Evolutionary conservation across 2,329 filamentous ascomycete genomes (phyloP).

Genomic region (Tolypocladium guangdongense): DNA sequence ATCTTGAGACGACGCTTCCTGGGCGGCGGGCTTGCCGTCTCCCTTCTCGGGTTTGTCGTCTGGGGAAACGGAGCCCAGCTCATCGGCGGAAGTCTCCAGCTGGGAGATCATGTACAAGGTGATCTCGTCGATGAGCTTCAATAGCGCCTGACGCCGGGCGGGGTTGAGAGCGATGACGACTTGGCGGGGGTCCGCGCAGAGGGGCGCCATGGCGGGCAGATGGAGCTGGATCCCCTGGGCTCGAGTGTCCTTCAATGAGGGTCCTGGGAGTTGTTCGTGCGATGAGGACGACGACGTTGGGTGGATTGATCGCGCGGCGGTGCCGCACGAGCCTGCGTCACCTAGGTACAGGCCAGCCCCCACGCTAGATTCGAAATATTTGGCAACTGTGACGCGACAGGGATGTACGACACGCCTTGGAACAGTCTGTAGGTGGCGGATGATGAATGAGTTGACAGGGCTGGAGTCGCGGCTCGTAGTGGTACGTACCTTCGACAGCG

Average conservation of each 20-base stretch:
- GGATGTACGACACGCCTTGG: not conserved
- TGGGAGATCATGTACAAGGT: slow-evolving; percentile 42
- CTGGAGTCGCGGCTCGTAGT: not conserved
- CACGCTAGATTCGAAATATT: not conserved
- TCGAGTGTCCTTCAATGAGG: too few relatives aligned
- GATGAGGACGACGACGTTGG: not conserved
- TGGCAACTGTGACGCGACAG: not conserved
- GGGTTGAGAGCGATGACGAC: slow-evolving; percentile 43
- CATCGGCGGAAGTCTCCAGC: slow-evolving; percentile 27
- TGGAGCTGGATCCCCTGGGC: not conserved
- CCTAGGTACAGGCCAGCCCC: not conserved
- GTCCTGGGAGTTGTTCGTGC: not conserved
- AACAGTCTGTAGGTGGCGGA: too few relatives aligned
- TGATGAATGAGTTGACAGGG: too few relatives aligned
- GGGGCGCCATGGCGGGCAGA: slow-evolving; percentile 35
- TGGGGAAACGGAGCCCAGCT: slow-evolving; percentile 17
- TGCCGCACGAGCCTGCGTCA: not conserved
- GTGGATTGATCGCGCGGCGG: not conserved
- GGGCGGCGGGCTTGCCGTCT: slow-evolving; percentile 3
- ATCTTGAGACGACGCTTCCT: slow-evolving; percentile 5
- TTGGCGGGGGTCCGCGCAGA: slow-evolving; percentile 43
- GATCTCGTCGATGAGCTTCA: slow-evolving; percentile 39
- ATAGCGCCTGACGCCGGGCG: slow-evolving; percentile 38
- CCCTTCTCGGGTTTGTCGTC: slow-evolving; percentile 6
- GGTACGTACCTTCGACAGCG: not conserved